Conservation (phyloP, 139 green algal species). For the Picochlorum sp. region DNA sequence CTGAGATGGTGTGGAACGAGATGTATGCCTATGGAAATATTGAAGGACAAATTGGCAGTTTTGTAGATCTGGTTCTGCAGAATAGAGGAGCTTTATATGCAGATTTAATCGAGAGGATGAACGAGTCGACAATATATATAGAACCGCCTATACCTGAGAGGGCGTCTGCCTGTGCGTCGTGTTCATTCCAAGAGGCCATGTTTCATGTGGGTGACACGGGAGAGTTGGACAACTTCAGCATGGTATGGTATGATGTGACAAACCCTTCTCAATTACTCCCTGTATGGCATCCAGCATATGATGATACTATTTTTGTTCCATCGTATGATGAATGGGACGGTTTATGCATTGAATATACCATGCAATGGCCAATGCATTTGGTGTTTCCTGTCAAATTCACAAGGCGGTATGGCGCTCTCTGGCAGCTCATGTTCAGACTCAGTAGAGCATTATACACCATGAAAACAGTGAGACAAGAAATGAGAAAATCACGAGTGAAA, state of each 20-base stretch:
- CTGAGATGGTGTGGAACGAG: not conserved
- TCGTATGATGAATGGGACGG: constrained; percentile 68
- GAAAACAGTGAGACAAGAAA: constrained; percentile 55
- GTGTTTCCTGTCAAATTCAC: constrained; percentile 61
- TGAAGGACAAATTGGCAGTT: not conserved
- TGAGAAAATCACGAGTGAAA: constrained; percentile 14
- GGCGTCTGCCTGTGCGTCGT: no score
- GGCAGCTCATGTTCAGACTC: constrained; percentile 72
- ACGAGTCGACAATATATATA: not conserved
- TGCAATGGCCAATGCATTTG: constrained; percentile 77
- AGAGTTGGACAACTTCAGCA: no score
- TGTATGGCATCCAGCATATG: constrained; percentile 13
- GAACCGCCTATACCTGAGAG: no score
- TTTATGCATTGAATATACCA: constrained; percentile 50
- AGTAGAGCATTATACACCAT: constrained; percentile 59
- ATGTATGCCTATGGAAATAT: not conserved
- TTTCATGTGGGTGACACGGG: no score
- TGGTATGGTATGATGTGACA: not conserved
- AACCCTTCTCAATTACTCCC: constrained; percentile 2
- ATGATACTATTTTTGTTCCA: constrained; percentile 30
- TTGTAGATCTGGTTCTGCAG: not conserved
- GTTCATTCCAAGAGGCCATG: no score
- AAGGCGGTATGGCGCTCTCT: constrained; percentile 66
- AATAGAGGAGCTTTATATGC: not conserved
- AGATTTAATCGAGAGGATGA: not conserved